phyloP scores from a whole-genome alignment of 176 grass and related monocot species.

The Avena eriantha region DNA sequence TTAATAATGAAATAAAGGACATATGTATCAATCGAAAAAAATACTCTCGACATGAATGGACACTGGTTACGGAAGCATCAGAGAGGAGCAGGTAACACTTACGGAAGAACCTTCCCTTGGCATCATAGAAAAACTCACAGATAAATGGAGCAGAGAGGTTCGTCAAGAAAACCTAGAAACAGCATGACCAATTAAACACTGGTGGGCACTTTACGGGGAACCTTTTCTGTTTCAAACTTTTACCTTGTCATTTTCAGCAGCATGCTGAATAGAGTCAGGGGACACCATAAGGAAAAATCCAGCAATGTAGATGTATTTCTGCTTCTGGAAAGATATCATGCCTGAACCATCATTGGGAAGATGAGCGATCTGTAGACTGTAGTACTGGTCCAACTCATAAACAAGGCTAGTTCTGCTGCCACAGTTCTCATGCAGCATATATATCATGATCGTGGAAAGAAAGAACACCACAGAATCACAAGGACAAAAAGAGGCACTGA shows the following conservation, averaged over 20 bases:
- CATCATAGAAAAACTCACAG: conserved; percentile 65
- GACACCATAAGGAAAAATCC: conserved; percentile 94
- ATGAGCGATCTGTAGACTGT: background rate
- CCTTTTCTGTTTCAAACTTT: background rate
- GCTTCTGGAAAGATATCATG: background rate
- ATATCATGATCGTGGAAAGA: background rate
- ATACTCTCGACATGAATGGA: background rate
- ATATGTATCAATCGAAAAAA: no score
- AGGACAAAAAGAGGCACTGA: background rate
- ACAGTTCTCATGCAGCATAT: background rate
- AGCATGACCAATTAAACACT: conserved; percentile 17
- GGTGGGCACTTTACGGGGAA: background rate
- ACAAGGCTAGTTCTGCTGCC: background rate
- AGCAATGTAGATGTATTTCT: conserved; percentile 81
- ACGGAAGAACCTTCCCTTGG: no score
- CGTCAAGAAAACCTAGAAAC: conserved; percentile 71
- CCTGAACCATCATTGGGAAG: background rate
- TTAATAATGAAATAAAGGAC: no score
- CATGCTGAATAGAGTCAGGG: conserved; percentile 88
- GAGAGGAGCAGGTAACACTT: background rate
- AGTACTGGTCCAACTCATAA: background rate
- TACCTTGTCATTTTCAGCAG: conserved; percentile 88
- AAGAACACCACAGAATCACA: background rate
- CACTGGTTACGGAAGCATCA: background rate
- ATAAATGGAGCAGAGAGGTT: conserved; percentile 93